phyloP scores from a whole-genome alignment of 2,329 filamentous ascomycete genomes.

The Hypoxylon sp. region DNA sequence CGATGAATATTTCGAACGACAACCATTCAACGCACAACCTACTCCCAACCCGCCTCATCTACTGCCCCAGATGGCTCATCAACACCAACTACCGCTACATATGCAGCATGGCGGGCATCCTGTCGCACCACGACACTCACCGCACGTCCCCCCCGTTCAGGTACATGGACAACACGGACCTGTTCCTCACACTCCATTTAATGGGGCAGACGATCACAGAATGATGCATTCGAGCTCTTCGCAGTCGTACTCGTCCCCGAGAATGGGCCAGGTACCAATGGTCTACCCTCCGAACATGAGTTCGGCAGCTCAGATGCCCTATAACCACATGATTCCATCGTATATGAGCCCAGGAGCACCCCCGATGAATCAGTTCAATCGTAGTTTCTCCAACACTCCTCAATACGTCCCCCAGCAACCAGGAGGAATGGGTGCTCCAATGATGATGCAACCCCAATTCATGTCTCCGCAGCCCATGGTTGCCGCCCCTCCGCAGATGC shows the following conservation, averaged over 20 bases:
- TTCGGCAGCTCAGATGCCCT: constrained; percentile 76
- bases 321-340: constrained; percentile 77
- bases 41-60: constrained; percentile 78
- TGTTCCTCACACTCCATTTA: constrained; percentile 73
- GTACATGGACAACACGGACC: constrained; percentile 81
- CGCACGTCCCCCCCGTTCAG: constrained; percentile 82
- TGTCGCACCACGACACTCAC: constrained; percentile 75
- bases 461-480: constrained; percentile 80
- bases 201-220: constrained; percentile 83
- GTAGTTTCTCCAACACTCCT: constrained; percentile 77
- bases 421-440: constrained; percentile 77
- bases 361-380: constrained; percentile 75
- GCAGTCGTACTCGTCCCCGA: constrained; percentile 87
- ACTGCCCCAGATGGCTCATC: constrained; percentile 80
- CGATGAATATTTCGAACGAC: constrained; percentile 81
- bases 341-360: constrained; percentile 77
- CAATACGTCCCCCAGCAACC: constrained; percentile 80
- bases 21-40: constrained; percentile 70
- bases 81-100: constrained; percentile 86
- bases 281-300: constrained; percentile 77
- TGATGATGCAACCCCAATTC: constrained; percentile 87
- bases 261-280: constrained; percentile 77
- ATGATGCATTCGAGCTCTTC: constrained; percentile 90
- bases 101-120: constrained; percentile 80
- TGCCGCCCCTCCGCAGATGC: constrained; percentile 77